Evolutionary conservation across 768 basidiomycete species (phyloP).

Genomic region (Floccularia luteovirens): DNA sequence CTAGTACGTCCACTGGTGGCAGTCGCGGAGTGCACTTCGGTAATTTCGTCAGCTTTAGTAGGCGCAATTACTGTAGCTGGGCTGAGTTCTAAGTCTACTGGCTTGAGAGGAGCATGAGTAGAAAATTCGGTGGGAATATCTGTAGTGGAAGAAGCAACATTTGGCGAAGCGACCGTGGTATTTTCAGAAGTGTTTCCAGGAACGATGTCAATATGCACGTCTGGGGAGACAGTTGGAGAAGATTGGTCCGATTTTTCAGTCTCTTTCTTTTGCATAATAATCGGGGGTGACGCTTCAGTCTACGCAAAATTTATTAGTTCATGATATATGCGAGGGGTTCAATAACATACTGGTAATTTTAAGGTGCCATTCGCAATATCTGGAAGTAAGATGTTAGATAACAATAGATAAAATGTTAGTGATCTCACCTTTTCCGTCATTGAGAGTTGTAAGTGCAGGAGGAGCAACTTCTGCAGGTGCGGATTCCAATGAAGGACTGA

Average conservation of each 20-base stretch:
- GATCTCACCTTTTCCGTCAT: too few species aligned
- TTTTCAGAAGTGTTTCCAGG: constrained; percentile 34
- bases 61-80: background rate
- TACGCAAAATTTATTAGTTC: too few species aligned
- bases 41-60: background rate
- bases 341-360: too few species aligned
- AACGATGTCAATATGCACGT: constrained; percentile 27
- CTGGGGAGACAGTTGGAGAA: constrained; percentile 17
- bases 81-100: too few species aligned
- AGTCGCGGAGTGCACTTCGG: background rate
- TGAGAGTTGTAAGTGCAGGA: too few species aligned
- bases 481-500: too few species aligned
- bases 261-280: background rate
- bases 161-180: constrained; percentile 13
- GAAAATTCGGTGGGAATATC: constrained; percentile 7
- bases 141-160: background rate
- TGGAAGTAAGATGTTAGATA: too few species aligned
- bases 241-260: background rate
- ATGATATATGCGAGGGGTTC: too few species aligned
- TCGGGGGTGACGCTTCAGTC: too few species aligned
- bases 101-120: background rate
- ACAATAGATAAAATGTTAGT: too few species aligned
- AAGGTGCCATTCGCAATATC: too few species aligned
- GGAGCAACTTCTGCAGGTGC: too few species aligned
- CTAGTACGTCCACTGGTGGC: background rate